Conservation (phyloP, 345 rosid species). For the Syzygium jambos region DNA sequence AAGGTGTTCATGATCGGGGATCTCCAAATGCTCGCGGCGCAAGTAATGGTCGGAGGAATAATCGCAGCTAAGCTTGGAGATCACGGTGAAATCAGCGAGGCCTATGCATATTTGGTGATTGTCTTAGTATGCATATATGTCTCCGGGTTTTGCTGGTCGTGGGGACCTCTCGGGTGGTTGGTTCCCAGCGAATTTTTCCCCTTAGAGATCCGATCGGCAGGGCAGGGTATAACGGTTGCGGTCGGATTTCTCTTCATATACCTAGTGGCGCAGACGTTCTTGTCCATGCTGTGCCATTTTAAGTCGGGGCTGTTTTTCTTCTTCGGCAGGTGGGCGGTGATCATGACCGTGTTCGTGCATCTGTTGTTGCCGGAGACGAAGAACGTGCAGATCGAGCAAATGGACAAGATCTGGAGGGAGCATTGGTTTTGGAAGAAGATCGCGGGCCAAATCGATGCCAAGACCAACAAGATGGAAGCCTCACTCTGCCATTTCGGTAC, state of each 20-base stretch:
- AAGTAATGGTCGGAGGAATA: slow-evolving; percentile 28
- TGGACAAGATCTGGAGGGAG: slow-evolving; percentile 34
- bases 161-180: slow-evolving; percentile 47
- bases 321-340: slow-evolving; percentile 30
- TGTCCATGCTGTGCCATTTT: slow-evolving; percentile 31
- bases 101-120: slow-evolving; percentile 22
- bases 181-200: slow-evolving; percentile 41
- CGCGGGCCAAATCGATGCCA: neutral
- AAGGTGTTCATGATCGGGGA: slow-evolving; percentile 39
- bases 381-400: slow-evolving; percentile 28
- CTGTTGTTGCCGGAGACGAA: slow-evolving; percentile 34
- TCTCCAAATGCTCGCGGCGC: slow-evolving; percentile 50
- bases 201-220: slow-evolving; percentile 28
- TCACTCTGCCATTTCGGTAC: neutral
- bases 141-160: slow-evolving; percentile 32
- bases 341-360: slow-evolving; percentile 32
- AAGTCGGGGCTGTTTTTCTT: slow-evolving; percentile 38
- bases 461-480: neutral
- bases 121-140: slow-evolving; percentile 21
- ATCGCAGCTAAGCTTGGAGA: slow-evolving; percentile 37
- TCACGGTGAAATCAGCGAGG: slow-evolving; percentile 30
- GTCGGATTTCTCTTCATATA: slow-evolving; percentile 26
- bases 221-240: slow-evolving; percentile 29
- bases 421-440: slow-evolving; percentile 33
- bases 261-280: slow-evolving; percentile 29